These are phyloP conservation scores for Biancaea sappan DNA, from an alignment of 306 rosid genomes.

Conservation along the genomic window DNA sequence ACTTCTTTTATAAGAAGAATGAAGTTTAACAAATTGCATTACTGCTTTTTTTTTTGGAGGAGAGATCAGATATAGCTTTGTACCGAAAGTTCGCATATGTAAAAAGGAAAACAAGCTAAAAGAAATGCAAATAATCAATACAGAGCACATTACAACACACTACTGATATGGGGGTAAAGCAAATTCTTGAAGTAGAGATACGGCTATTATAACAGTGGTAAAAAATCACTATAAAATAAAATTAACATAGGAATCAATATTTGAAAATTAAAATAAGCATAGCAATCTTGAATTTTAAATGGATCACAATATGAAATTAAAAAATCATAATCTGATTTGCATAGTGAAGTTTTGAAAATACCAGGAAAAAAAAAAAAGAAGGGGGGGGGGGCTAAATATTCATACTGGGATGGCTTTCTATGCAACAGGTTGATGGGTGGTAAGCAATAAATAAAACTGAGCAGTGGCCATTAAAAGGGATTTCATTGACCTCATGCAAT, in stretches of 20 bases:
- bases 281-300: background rate
- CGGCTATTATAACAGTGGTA: background rate
- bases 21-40: background rate
- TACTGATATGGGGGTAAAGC: background rate
- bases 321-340: background rate
- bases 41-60: background rate
- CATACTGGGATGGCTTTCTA: background rate
- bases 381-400: background rate
- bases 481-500: background rate
- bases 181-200: background rate
- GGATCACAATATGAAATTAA: background rate
- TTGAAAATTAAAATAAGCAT: background rate
- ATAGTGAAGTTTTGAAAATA: background rate
- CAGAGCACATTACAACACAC: background rate
- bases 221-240: background rate
- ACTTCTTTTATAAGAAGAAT: background rate
- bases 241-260: background rate
- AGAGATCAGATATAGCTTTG: constrained; percentile 12
- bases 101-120: background rate
- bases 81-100: background rate
- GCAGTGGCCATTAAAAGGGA: background rate
- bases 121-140: background rate
- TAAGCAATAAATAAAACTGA: background rate
- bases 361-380: background rate
- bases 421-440: background rate